A percentile compares a stretch with the other conserved stretches of the same genome.
Evolutionary conservation across 257 asterid species (phyloP).

Genomic region (Jacaranda mimosifolia): DNA sequence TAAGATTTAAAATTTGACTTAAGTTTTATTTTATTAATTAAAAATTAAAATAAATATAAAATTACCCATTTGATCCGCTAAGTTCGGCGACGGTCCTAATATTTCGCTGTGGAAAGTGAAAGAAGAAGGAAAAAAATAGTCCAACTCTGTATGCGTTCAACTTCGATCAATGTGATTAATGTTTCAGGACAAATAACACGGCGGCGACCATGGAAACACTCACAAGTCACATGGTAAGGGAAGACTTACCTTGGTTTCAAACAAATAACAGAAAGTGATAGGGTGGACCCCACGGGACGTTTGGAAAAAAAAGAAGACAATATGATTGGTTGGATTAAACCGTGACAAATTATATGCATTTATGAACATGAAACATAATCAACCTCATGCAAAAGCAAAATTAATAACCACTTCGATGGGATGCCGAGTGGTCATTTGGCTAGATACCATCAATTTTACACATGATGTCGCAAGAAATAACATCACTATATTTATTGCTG

Average conservation of each 20-base stretch:
- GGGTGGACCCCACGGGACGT: conserved; percentile 25
- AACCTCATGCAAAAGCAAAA: neutral
- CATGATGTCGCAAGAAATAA: no score
- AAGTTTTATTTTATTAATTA: no score
- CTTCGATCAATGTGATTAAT: neutral
- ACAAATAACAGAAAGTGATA: conserved; percentile 32
- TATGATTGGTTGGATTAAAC: conserved; percentile 22
- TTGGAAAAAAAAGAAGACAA: neutral
- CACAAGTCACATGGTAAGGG: conserved; percentile 34
- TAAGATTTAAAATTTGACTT: no score
- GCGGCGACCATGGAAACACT: conserved; percentile 33
- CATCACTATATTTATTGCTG: no score
- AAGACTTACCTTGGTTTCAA: conserved; percentile 17
- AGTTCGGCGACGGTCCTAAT: no score
- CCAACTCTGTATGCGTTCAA: neutral
- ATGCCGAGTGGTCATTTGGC: no score
- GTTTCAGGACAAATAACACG: conserved; percentile 12
- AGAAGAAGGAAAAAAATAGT: neutral
- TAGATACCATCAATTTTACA: no score
- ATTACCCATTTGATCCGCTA: no score
- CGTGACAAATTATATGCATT: neutral
- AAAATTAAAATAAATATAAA: no score
- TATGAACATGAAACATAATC: neutral
- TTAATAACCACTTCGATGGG: neutral
- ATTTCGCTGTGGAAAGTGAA: no score